Percentiles rank a stretch among this genome's conserved stretches.
Evolutionary conservation across 2,329 filamentous ascomycete species (phyloP).

Genomic region (Aspergillus carbonarius): DNA sequence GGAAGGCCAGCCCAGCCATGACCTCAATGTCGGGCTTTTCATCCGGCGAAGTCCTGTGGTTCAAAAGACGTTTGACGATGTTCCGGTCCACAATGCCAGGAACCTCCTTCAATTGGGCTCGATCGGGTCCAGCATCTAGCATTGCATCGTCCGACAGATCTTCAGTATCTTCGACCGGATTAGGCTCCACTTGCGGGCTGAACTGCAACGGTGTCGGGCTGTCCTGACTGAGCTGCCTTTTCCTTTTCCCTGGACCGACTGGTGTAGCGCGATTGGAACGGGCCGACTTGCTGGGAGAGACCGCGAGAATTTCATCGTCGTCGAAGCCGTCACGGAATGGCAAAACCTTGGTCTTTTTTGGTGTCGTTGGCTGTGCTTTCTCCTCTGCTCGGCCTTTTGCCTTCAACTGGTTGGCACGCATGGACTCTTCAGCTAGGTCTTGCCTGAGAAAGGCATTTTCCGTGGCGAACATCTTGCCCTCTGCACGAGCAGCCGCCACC

Average conservation of each 20-base stretch:
- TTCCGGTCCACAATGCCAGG: constrained; percentile 20
- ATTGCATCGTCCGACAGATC: constrained; percentile 23
- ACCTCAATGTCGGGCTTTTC: constrained; percentile 55
- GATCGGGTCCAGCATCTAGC: constrained; percentile 21
- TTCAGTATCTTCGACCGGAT: constrained; percentile 28
- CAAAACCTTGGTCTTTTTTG: constrained; percentile 49
- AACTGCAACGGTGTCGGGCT: constrained; percentile 53
- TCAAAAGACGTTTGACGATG: constrained; percentile 56
- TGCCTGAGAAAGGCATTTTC: constrained; percentile 62
- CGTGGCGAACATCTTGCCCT: constrained; percentile 57
- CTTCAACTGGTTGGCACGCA: constrained; percentile 46
- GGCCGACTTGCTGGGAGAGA: constrained; percentile 55
- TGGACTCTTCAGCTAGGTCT: constrained; percentile 57
- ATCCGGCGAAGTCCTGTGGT: constrained; percentile 52
- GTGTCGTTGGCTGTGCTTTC: constrained; percentile 47
- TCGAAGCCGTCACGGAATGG: constrained; percentile 63
- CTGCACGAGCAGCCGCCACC: constrained; percentile 53
- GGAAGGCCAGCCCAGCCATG: constrained; percentile 53
- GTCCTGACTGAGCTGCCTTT: constrained; percentile 52
- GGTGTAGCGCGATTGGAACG: constrained; percentile 56
- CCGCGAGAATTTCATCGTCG: constrained; percentile 57
- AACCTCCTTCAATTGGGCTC: constrained; percentile 25
- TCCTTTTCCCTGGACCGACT: constrained; percentile 58
- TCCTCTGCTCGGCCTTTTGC: constrained; percentile 37
- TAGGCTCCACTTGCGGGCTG: constrained; percentile 29